Conservation (phyloP, 2,329 filamentous ascomycete genomes). For the Ophiostoma sp. region DNA sequence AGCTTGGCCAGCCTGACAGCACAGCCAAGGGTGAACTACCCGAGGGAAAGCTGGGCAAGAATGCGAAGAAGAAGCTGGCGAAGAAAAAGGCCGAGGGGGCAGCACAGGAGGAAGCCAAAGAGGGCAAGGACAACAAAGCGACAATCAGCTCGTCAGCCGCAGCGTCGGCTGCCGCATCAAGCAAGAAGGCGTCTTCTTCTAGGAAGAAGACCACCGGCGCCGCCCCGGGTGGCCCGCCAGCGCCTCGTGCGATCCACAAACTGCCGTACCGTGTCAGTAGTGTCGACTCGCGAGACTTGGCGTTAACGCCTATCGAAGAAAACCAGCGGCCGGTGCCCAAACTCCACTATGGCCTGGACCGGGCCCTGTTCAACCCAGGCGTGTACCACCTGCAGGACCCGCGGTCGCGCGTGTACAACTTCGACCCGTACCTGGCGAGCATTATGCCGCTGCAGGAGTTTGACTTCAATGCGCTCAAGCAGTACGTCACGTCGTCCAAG, state of each 20-base stretch:
- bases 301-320: conserved; percentile 38
- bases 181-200: neutral
- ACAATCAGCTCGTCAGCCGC: neutral
- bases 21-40: neutral
- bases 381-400: conserved; percentile 91
- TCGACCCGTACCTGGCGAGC: conserved; percentile 87
- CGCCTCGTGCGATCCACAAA: neutral
- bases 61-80: conserved; percentile 13
- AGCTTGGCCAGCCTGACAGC: neutral
- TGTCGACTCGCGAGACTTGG: conserved; percentile 35
- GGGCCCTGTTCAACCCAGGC: conserved; percentile 93
- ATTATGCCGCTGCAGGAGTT: conserved; percentile 96
- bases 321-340: conserved; percentile 51
- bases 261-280: conserved; percentile 30
- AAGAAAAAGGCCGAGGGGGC: neutral
- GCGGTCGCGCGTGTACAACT: conserved; percentile 87
- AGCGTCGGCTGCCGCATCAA: too few species aligned
- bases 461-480: conserved; percentile 81
- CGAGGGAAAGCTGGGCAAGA: conserved; percentile 18
- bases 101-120: neutral
- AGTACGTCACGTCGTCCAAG: conserved; percentile 89
- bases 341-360: conserved; percentile 73
- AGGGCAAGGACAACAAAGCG: neutral
- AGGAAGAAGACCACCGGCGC: neutral
- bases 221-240: neutral